A percentile compares a stretch with the other conserved stretches of the same genome.
These are phyloP conservation scores for Salix caprea DNA, from an alignment of 345 rosid genomes.

Conservation along the genomic window DNA sequence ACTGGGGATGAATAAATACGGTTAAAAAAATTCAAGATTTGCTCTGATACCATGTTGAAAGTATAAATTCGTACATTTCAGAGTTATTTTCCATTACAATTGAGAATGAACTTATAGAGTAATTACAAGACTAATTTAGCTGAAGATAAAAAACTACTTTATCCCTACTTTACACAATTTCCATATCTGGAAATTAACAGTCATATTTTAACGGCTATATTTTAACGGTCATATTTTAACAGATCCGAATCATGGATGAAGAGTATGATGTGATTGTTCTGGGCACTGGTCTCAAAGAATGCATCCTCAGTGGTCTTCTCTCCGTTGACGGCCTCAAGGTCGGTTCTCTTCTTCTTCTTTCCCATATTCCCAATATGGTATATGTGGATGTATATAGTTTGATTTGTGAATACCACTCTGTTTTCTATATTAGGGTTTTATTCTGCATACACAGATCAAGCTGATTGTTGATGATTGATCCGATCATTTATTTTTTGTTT, in stretches of 20 bases:
- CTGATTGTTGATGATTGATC: background rate
- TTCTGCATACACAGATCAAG: background rate
- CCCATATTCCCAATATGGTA: background rate
- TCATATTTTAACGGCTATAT: too few species aligned
- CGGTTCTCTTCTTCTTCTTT: background rate
- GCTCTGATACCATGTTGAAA: too few species aligned
- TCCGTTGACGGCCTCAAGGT: slow-evolving; percentile 99
- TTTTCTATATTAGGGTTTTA: background rate
- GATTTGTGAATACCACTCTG: background rate
- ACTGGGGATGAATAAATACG: too few species aligned
- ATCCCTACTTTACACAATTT: too few species aligned
- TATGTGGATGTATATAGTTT: slow-evolving; percentile 22
- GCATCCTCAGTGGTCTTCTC: slow-evolving; percentile 98
- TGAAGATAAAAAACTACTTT: too few species aligned
- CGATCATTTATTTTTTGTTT: background rate
- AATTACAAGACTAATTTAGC: too few species aligned
- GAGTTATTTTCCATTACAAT: too few species aligned
- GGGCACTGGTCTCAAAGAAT: slow-evolving; percentile 99
- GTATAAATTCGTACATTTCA: too few species aligned
- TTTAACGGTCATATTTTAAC: too few species aligned
- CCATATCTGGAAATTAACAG: too few species aligned
- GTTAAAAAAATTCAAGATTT: too few species aligned
- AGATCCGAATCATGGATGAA: slow-evolving; percentile 67
- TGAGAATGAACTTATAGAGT: too few species aligned
- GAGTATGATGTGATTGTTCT: slow-evolving; percentile 86